Conservation (phyloP, 176 grass and related monocot genomes). For the Saccharum officinarum region DNA sequence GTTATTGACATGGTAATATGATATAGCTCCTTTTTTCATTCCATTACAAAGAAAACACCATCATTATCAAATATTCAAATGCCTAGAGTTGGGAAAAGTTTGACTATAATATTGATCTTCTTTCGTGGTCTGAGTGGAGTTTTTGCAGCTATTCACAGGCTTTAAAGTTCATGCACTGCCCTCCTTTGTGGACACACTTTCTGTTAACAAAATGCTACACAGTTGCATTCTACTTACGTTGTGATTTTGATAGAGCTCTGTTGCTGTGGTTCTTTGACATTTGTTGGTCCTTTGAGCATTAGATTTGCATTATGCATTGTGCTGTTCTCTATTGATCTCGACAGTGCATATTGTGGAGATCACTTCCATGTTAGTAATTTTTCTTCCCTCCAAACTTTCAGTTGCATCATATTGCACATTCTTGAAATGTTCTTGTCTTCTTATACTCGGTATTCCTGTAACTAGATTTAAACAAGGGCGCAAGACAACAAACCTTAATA, state of each 20-base stretch:
- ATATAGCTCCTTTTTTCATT: not conserved
- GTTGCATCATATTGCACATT: not conserved
- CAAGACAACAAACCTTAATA: slow-evolving; percentile 25
- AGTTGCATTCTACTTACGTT: not conserved
- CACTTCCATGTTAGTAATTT: not conserved
- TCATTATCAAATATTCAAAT: slow-evolving; percentile 8
- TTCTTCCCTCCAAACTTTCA: slow-evolving; percentile 1
- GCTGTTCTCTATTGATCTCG: not conserved
- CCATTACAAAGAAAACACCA: not conserved
- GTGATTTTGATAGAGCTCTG: not conserved
- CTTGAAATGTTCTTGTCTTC: not conserved
- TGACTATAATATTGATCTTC: slow-evolving; percentile 7
- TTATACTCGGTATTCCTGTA: not conserved
- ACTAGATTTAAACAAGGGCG: slow-evolving; percentile 19
- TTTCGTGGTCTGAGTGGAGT: slow-evolving; percentile 14
- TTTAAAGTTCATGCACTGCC: slow-evolving; percentile 1
- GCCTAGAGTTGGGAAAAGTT: not conserved
- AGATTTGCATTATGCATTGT: not conserved
- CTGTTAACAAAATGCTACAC: slow-evolving; percentile 11
- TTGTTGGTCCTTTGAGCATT: slow-evolving; percentile 16
- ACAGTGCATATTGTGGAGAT: slow-evolving; percentile 1
- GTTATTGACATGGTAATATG: not conserved
- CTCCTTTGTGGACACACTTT: not conserved
- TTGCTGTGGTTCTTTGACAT: not conserved
- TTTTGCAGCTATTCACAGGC: slow-evolving; percentile 16